A percentile compares a stretch with the other conserved stretches of the same genome.
Evolutionary conservation across 495 filamentous ascomycete genomes (phyloP).

Genomic region (Aspergillus conjunctus): DNA sequence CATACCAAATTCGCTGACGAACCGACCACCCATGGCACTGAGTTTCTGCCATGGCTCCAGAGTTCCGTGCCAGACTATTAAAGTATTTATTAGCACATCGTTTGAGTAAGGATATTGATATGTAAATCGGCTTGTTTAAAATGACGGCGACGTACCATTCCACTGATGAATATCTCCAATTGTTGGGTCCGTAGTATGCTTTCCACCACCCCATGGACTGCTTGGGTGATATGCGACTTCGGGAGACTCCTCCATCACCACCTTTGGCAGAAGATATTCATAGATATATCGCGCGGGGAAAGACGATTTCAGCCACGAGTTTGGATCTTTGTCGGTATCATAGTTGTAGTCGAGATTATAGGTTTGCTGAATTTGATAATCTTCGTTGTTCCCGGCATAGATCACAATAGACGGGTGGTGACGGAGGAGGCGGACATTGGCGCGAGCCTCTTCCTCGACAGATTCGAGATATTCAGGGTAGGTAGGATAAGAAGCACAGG

Average conservation of each 20-base stretch:
- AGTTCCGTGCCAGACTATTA: slow-evolving; percentile 71
- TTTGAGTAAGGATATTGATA: neutral
- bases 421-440: slow-evolving; percentile 66
- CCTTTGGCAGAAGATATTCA: slow-evolving; percentile 15
- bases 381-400: slow-evolving; percentile 84
- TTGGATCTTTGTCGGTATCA: slow-evolving; percentile 60
- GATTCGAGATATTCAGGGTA: slow-evolving; percentile 54
- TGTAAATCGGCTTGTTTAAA: too few species aligned
- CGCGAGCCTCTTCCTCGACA: slow-evolving; percentile 65
- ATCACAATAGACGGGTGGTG: slow-evolving; percentile 79
- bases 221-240: slow-evolving; percentile 60
- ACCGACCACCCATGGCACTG: slow-evolving; percentile 73
- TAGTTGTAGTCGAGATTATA: slow-evolving; percentile 54
- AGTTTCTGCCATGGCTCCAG: slow-evolving; percentile 82
- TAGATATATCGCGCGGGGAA: slow-evolving; percentile 18
- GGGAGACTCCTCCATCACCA: slow-evolving; percentile 33
- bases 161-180: slow-evolving; percentile 87
- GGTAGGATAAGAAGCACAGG: slow-evolving; percentile 70
- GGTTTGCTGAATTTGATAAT: slow-evolving; percentile 74
- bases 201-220: slow-evolving; percentile 57
- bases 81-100: neutral
- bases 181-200: slow-evolving; percentile 64
- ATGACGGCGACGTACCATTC: slow-evolving; percentile 47
- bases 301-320: slow-evolving; percentile 64
- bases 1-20: slow-evolving; percentile 88